These are phyloP conservation scores for Starmerella vitae DNA, from an alignment of 805 yeast species.

Conservation along the genomic window DNA sequence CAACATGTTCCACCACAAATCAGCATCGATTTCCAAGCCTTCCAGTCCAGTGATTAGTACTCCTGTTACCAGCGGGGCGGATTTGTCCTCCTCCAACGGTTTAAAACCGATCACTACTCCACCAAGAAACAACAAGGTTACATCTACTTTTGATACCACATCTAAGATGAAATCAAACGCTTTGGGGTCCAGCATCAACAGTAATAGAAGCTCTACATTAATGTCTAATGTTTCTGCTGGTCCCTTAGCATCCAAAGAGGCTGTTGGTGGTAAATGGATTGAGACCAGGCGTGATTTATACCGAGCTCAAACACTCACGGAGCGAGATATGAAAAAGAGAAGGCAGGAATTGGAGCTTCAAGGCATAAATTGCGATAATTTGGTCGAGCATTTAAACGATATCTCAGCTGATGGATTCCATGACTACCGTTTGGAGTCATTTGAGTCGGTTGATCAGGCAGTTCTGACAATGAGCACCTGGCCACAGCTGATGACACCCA, in stretches of 20 bases:
- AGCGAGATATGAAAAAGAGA: constrained; percentile 56
- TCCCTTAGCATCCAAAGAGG: background rate
- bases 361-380: constrained; percentile 16
- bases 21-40: background rate
- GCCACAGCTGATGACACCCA: constrained; percentile 36
- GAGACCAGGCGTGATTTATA: constrained; percentile 47
- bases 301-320: constrained; percentile 56
- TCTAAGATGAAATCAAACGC: constrained; percentile 1
- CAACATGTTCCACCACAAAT: background rate
- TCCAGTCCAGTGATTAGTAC: background rate
- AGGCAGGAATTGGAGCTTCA: constrained; percentile 36
- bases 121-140: constrained; percentile 10
- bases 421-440: constrained; percentile 22
- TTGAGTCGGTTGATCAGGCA: constrained; percentile 22
- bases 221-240: background rate
- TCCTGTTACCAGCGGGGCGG: background rate
- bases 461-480: constrained; percentile 26
- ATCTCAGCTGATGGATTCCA: constrained; percentile 14
- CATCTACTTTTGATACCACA: background rate
- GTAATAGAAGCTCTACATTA: background rate
- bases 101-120: constrained; percentile 2
- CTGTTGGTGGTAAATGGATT: constrained; percentile 32
- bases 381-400: constrained; percentile 10
- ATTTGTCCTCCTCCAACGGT: background rate
- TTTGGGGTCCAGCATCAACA: background rate